phyloP scores from a whole-genome alignment of 768 basidiomycete genomes.

The Rubroboletus satanas region DNA sequence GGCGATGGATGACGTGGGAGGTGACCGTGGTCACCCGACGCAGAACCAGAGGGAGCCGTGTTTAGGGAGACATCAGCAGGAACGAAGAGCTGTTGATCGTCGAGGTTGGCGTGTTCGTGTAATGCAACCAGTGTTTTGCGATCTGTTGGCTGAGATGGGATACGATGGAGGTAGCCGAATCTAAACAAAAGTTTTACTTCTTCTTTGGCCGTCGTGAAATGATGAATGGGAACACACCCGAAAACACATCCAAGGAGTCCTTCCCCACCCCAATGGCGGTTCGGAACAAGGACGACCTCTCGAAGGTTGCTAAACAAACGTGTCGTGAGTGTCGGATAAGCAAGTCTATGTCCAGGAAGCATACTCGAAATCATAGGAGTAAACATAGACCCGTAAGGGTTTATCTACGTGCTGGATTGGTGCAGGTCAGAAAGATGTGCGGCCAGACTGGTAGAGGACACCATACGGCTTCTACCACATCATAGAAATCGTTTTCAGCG shows the following conservation, averaged over 20 bases:
- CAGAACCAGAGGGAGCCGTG: not conserved
- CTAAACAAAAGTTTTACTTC: conserved; percentile 36
- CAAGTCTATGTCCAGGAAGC: conserved; percentile 28
- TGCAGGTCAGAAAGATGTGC: conserved; percentile 1
- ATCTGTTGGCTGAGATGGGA: conserved; percentile 71
- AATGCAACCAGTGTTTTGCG: conserved; percentile 56
- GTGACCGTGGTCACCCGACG: conserved; percentile 5
- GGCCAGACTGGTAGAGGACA: not conserved
- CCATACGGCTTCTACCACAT: conserved; percentile 85
- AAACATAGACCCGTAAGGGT: conserved; percentile 91
- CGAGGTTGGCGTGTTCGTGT: conserved; percentile 48
- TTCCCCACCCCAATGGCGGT: conserved; percentile 96
- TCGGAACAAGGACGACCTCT: conserved; percentile 92
- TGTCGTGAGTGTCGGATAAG: conserved; percentile 5
- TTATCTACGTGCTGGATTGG: conserved; percentile 83
- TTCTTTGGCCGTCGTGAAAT: not conserved
- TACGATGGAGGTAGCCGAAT: conserved; percentile 89
- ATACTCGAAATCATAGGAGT: conserved; percentile 95
- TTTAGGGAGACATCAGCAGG: conserved; percentile 53
- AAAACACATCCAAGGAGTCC: conserved; percentile 94
- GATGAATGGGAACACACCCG: conserved; percentile 53
- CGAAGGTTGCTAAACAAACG: conserved; percentile 64
- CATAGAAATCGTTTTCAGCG: conserved; percentile 94
- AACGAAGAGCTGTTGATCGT: conserved; percentile 66
- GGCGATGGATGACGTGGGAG: conserved; percentile 12